phyloP scores from a whole-genome alignment of 1,284 basidiomycete species.

The Ustanciosporium gigantosporum region DNA sequence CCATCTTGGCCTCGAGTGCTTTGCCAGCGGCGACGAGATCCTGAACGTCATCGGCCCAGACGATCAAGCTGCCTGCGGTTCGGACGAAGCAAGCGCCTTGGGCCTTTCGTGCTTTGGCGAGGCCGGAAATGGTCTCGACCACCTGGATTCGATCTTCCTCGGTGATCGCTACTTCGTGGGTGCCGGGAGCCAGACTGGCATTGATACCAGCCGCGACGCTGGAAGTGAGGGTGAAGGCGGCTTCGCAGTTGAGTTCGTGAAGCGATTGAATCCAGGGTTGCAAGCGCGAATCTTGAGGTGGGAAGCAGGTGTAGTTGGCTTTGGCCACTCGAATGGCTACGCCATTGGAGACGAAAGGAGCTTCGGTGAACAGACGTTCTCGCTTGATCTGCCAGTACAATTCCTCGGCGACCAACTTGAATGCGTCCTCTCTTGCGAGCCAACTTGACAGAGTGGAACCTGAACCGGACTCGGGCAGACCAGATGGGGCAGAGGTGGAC shows the following conservation, averaged over 20 bases:
- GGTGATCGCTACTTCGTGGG: conserved; percentile 34
- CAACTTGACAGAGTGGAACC: background rate
- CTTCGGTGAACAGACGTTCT: conserved; percentile 15
- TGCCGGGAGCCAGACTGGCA: conserved; percentile 57
- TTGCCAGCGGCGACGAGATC: conserved; percentile 40
- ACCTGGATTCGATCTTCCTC: conserved; percentile 36
- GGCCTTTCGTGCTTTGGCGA: conserved; percentile 75
- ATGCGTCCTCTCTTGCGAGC: background rate
- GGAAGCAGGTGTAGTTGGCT: conserved; percentile 29
- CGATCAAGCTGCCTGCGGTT: conserved; percentile 72
- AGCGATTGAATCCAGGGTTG: conserved; percentile 64
- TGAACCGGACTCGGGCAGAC: background rate
- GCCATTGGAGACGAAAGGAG: conserved; percentile 12
- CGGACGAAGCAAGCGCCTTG: conserved; percentile 81
- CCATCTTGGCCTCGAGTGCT: conserved; percentile 76
- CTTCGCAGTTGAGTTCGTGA: conserved; percentile 73
- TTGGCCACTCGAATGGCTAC: conserved; percentile 40
- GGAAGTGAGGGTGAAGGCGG: conserved; percentile 76
- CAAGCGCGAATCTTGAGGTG: conserved; percentile 13
- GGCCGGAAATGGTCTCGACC: conserved; percentile 66
- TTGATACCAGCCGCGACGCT: conserved; percentile 77
- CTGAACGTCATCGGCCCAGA: conserved; percentile 75
- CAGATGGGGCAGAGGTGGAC: too few relatives aligned
- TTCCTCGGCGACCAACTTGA: background rate
- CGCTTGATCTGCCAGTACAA: background rate